Evolutionary conservation across 176 grass and related monocot genomes (phyloP).

Genomic region (Oropetium thomaeum): DNA sequence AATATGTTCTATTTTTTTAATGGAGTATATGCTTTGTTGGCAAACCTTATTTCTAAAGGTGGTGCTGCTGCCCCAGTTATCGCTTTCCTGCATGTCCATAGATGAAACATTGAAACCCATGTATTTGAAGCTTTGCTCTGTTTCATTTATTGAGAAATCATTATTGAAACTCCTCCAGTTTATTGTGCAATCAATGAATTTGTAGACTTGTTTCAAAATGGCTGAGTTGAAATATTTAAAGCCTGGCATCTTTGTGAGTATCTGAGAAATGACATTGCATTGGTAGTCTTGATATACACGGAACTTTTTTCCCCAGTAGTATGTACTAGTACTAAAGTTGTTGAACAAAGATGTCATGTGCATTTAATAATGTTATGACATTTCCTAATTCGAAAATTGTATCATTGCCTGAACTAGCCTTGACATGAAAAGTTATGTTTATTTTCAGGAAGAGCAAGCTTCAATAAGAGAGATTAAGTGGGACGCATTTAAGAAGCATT

Average conservation of each 20-base stretch:
- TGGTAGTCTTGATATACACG: not conserved
- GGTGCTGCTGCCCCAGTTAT: not conserved
- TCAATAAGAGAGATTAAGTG: slow-evolving; percentile 74
- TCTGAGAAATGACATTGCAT: not conserved
- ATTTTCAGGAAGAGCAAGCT: slow-evolving; percentile 64
- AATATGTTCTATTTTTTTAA: not conserved
- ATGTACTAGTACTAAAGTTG: slow-evolving; percentile 10
- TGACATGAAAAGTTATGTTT: slow-evolving; percentile 30
- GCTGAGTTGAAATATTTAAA: not conserved
- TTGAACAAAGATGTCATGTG: not conserved
- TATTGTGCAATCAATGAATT: not conserved
- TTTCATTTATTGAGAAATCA: not conserved
- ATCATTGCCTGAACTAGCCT: not conserved
- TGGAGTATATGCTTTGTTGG: not conserved
- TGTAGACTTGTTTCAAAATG: not conserved
- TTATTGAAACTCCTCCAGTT: not conserved
- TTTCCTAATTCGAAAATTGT: not conserved
- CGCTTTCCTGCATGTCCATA: not conserved
- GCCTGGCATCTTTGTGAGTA: not conserved
- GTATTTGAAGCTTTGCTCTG: not conserved
- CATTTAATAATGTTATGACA: slow-evolving; percentile 22
- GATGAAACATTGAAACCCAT: not conserved
- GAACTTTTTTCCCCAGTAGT: not conserved
- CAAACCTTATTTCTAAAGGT: slow-evolving; percentile 15
- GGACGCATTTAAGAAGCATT: slow-evolving; percentile 66